Conservation (phyloP, 2,329 filamentous ascomycete species). For the Colletotrichum sp. region DNA sequence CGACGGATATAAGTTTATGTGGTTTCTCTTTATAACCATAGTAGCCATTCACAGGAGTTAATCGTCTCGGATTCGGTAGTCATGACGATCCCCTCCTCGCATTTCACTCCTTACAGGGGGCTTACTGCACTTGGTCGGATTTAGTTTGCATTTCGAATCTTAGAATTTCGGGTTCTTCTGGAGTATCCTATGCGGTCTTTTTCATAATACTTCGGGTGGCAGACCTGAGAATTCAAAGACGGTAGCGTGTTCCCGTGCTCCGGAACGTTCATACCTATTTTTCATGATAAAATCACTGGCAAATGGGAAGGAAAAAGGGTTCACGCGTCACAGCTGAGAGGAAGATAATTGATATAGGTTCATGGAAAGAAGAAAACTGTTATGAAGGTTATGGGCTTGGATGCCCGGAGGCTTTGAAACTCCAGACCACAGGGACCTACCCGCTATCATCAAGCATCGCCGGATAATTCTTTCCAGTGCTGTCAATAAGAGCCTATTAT, state of each 20-base stretch:
- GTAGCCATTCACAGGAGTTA: neutral
- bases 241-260: too few species aligned
- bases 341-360: neutral
- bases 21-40: neutral
- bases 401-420: neutral
- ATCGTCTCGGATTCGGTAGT: neutral
- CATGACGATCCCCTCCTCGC: neutral
- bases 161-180: too few species aligned
- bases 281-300: too few species aligned
- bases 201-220: too few species aligned
- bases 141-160: neutral
- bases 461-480: neutral
- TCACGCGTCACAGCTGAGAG: neutral
- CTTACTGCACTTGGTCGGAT: neutral
- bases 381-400: neutral
- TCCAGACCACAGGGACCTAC: neutral
- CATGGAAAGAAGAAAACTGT: neutral
- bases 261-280: too few species aligned
- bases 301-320: neutral
- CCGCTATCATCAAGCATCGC: neutral
- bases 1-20: neutral
- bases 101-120: neutral
- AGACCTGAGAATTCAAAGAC: too few species aligned
- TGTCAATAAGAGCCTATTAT: neutral
- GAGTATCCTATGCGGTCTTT: too few species aligned